Evolutionary conservation across 23 red algal species (phyloP), one percentile per base, ranked within the genome.

Genomic region (Cyanidiococcus yangmingshanensis): DNA sequence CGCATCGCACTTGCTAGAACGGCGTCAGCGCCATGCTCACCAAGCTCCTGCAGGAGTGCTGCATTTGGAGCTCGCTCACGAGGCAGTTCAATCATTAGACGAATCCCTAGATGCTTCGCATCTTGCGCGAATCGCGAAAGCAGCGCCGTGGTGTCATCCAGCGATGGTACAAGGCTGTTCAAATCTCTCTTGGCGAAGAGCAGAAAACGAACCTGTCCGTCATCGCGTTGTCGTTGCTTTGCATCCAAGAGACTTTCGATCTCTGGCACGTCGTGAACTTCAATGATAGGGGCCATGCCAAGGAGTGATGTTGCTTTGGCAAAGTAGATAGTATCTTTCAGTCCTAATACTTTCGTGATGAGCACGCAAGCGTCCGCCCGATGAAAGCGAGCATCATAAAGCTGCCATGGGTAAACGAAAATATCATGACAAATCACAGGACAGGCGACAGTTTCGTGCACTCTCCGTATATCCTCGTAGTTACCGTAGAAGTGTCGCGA

Each of bases 321-420:
- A 71, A 71, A 71, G 27, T 71, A 71, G 12, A 71, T 12, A 12
- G 63, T 71, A 35, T 71, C 63, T 7, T 35, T 25, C 63, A 35
- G 7, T 7, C 63, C 63, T 3, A 71, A 30, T 29, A 71, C 63
- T 29, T 71, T 71, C n/a, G 32, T 32, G 32, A 71, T 71, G 7
- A 71, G 63, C 63, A 71, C 63, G 27, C 63, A 71, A 35, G 63
- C 63, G 27, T 71, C 63, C 3, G 63, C 63, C 7, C 32, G 63
- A 71, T 71, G 32, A 35, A 32, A 71, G 21, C 63, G 63, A 12
- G 63, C 63, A 12, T 71, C 63, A 29, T 71, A 71, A 7, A 71
- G 32, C 27, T 71, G 63, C 63, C 63, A 71, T 71, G 63, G 63
- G 32, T 71, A 71, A 12, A 71, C 63, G 63, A 71, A 71, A 35